Evolutionary conservation across 2,329 filamentous ascomycete genomes (phyloP).

Genomic region (Fusarium multiceps): DNA sequence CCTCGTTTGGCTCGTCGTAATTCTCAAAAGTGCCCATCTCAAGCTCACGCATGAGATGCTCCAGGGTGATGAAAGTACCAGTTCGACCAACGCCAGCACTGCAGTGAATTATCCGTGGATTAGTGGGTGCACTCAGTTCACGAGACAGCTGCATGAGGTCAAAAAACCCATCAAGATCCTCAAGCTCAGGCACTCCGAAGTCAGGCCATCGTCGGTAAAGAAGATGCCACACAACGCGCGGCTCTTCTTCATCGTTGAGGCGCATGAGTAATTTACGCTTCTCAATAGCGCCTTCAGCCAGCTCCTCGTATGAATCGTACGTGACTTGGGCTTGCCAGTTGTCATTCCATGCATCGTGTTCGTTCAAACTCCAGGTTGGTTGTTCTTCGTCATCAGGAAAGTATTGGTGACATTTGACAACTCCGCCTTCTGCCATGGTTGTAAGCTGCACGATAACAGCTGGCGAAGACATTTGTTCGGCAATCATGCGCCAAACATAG

Average conservation of each 20-base stretch:
- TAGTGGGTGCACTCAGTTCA: conserved; percentile 62
- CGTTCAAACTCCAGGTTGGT: conserved; percentile 68
- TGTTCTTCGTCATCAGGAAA: conserved; percentile 73
- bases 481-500: conserved; percentile 96
- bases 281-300: conserved; percentile 70
- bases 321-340: conserved; percentile 76
- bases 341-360: conserved; percentile 72
- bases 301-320: conserved; percentile 71
- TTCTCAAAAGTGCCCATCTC: conserved; percentile 75
- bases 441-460: conserved; percentile 96
- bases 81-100: conserved; percentile 94
- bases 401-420: conserved; percentile 90
- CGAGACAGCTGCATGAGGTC: conserved; percentile 75
- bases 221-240: conserved; percentile 81
- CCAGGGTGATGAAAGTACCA: conserved; percentile 96
- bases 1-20: conserved; percentile 50
- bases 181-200: conserved; percentile 80
- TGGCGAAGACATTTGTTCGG: conserved; percentile 76
- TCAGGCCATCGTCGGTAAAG: conserved; percentile 92
- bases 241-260: conserved; percentile 57
- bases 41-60: conserved; percentile 87
- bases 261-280: conserved; percentile 77
- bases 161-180: conserved; percentile 75
- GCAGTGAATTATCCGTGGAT: conserved; percentile 84
- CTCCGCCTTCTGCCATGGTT: conserved; percentile 80